Evolutionary conservation across 108 stramenopile species (phyloP).

Genomic region (Cyclotella kingstonii): DNA sequence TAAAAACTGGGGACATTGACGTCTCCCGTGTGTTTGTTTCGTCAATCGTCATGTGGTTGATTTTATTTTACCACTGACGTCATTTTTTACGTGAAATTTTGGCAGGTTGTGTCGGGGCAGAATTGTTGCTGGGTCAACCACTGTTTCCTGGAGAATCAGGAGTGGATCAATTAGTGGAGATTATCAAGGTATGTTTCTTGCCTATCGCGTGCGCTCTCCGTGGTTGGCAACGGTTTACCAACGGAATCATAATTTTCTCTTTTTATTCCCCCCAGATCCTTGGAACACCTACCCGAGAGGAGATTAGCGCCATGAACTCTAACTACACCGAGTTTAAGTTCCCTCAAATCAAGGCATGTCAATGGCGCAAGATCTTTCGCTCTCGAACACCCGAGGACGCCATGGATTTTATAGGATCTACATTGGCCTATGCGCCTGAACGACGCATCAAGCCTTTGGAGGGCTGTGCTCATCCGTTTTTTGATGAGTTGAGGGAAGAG

Average conservation of each 20-base stretch:
- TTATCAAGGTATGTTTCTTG: conserved; percentile 75
- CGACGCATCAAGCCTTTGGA: conserved; percentile 86
- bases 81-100: no score
- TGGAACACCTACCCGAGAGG: conserved; percentile 96
- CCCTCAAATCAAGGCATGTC: conserved; percentile 97
- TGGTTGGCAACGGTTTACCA: background rate
- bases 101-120: conserved; percentile 95
- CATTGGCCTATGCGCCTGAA: conserved; percentile 92
- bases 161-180: conserved; percentile 99
- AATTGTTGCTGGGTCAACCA: conserved; percentile 95
- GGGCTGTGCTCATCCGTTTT: conserved; percentile 92
- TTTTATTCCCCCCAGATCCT: conserved; percentile 51
- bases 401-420: conserved; percentile 88
- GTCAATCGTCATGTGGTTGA: background rate
- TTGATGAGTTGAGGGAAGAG: conserved; percentile 90
- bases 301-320: conserved; percentile 96
- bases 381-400: conserved; percentile 90
- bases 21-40: no score
- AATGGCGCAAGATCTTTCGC: conserved; percentile 94
- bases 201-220: background rate
- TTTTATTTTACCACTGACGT: no score
- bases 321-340: conserved; percentile 99
- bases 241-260: background rate
- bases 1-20: no score
- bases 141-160: conserved; percentile 98